These are phyloP conservation scores for Psophocarpus tetragonolobus DNA, from an alignment of 306 rosid genomes.

Conservation along the genomic window DNA sequence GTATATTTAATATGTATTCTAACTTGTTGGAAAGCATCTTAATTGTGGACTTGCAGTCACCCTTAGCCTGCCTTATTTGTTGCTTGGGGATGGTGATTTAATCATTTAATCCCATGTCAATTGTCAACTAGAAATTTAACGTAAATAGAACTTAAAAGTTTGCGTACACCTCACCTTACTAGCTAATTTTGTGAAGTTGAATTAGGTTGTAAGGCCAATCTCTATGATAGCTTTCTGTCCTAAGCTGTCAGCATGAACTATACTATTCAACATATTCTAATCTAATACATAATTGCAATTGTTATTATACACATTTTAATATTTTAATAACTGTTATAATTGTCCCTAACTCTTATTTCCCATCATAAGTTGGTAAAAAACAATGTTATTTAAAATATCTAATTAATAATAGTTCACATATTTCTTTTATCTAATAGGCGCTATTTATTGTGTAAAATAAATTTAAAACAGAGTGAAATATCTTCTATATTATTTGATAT, in stretches of 20 bases:
- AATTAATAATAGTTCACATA: slow-evolving; percentile 18
- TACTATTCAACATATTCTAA: not conserved
- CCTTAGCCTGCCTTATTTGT: no score
- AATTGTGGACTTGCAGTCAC: no score
- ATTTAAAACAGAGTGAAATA: not conserved
- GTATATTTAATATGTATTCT: not conserved
- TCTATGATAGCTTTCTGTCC: no score
- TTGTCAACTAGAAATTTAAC: no score
- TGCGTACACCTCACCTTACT: no score
- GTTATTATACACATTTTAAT: not conserved
- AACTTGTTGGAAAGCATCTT: no score
- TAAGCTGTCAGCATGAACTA: not conserved
- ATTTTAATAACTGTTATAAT: not conserved
- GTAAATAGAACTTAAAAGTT: no score
- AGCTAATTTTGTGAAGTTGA: no score
- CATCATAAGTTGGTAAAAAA: slow-evolving; percentile 6
- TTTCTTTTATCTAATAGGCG: slow-evolving; percentile 17
- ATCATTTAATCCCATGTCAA: no score
- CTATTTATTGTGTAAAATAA: not conserved
- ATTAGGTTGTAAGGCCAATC: no score
- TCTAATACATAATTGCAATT: not conserved
- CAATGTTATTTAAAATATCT: slow-evolving; percentile 1
- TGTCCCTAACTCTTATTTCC: not conserved
- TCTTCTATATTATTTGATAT: slow-evolving; percentile 28
- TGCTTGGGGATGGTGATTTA: no score